A percentile compares a stretch with the other conserved stretches of the same genome.
Evolutionary conservation across 2,329 filamentous ascomycete species (phyloP).

Genomic region (Paecilomyces variotii): DNA sequence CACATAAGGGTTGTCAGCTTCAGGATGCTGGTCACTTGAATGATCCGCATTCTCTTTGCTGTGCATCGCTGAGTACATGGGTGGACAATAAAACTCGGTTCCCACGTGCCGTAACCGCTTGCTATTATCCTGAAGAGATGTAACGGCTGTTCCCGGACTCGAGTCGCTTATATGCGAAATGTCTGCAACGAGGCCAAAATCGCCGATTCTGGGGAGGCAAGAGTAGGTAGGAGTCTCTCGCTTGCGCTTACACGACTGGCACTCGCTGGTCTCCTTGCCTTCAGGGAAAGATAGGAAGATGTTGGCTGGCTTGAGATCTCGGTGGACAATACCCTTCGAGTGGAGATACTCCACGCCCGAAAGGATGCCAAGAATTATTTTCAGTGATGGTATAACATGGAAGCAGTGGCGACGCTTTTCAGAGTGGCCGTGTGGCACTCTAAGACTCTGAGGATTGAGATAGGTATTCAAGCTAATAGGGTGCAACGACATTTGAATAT

Average conservation of each 20-base stretch:
- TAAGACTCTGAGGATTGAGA: slow-evolving; percentile 35
- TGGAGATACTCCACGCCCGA: slow-evolving; percentile 60
- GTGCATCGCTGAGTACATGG: slow-evolving; percentile 11
- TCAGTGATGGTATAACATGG: slow-evolving; percentile 49
- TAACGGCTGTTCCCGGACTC: slow-evolving; percentile 10
- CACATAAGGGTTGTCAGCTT: slow-evolving; percentile 12
- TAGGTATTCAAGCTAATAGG: slow-evolving; percentile 55
- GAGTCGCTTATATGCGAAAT: slow-evolving; percentile 35
- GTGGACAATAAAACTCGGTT: slow-evolving; percentile 56
- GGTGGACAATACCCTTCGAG: slow-evolving; percentile 52
- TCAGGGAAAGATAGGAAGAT: slow-evolving; percentile 52
- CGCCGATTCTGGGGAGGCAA: slow-evolving; percentile 55
- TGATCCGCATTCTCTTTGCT: slow-evolving; percentile 3
- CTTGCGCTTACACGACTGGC: slow-evolving; percentile 35
- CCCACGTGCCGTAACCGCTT: slow-evolving; percentile 43
- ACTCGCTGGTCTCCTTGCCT: slow-evolving; percentile 40
- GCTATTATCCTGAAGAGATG: slow-evolving; percentile 11
- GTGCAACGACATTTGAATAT: slow-evolving; percentile 62
- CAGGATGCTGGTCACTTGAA: slow-evolving; percentile 5
- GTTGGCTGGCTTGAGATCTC: slow-evolving; percentile 62
- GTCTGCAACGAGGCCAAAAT: slow-evolving; percentile 58
- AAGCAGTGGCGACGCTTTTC: slow-evolving; percentile 49
- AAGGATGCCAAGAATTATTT: slow-evolving; percentile 51
- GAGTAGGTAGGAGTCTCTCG: slow-evolving; percentile 27
- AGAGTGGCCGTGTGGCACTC: slow-evolving; percentile 12